Conservation (phyloP, 1,139 yeast genomes). For the Candida sp. region DNA sequence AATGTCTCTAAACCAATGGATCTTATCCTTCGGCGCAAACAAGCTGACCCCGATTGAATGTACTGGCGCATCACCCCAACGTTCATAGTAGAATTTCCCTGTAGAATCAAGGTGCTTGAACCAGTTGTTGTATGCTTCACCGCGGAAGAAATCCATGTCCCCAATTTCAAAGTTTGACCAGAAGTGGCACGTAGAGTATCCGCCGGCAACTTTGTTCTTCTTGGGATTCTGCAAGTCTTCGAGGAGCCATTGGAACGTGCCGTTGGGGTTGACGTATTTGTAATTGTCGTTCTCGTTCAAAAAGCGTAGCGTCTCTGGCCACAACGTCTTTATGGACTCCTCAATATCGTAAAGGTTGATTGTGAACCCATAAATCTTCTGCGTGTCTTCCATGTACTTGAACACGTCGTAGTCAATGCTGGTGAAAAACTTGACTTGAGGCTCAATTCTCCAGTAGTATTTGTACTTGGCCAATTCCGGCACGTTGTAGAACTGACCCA, state of each 20-base stretch:
- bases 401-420: constrained; percentile 77
- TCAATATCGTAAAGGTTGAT: constrained; percentile 72
- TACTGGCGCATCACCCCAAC: constrained; percentile 96
- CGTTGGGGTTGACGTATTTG: constrained; percentile 58
- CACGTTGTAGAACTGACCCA: constrained; percentile 64
- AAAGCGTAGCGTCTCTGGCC: constrained; percentile 72
- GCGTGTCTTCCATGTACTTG: constrained; percentile 68
- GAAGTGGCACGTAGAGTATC: constrained; percentile 86
- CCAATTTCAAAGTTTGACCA: constrained; percentile 91
- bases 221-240: constrained; percentile 66
- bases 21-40: constrained; percentile 68
- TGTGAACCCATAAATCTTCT: constrained; percentile 72
- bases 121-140: constrained; percentile 68
- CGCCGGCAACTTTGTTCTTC: constrained; percentile 55
- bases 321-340: constrained; percentile 60
- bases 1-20: constrained; percentile 91
- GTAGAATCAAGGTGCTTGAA: constrained; percentile 63
- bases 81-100: constrained; percentile 85
- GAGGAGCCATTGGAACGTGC: constrained; percentile 75
- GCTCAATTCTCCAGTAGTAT: constrained; percentile 86
- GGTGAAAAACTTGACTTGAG: constrained; percentile 70
- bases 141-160: constrained; percentile 77
- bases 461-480: constrained; percentile 54
- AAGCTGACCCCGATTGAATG: constrained; percentile 77
- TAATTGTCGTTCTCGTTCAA: constrained; percentile 60